phyloP scores from a whole-genome alignment of 352 stramenopile genomes.

The Pythium grandisporangium region DNA sequence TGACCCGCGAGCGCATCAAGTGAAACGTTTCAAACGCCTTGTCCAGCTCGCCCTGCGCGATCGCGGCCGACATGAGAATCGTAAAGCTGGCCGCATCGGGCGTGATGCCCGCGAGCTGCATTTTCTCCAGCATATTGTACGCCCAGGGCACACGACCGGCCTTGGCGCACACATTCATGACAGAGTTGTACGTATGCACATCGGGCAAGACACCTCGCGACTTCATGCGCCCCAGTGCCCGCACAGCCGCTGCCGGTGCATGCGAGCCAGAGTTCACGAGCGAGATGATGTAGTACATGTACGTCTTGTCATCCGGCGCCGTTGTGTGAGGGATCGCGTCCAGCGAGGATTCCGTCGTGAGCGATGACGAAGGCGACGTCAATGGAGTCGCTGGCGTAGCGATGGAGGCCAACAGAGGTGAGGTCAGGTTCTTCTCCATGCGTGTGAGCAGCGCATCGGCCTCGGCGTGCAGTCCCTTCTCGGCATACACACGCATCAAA shows the following conservation, averaged over 20 bases:
- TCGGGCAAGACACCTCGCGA: slow-evolving; percentile 48
- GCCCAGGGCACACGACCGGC: slow-evolving; percentile 48
- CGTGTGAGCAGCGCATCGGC: slow-evolving; percentile 61
- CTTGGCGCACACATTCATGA: slow-evolving; percentile 79
- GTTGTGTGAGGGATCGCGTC: slow-evolving; percentile 40
- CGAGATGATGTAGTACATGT: slow-evolving; percentile 72
- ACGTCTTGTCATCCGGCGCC: slow-evolving; percentile 44
- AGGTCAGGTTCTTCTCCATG: slow-evolving; percentile 59
- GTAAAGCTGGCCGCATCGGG: slow-evolving; percentile 66
- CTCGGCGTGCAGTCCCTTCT: slow-evolving; percentile 45
- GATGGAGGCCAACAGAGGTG: not conserved
- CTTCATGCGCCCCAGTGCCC: slow-evolving; percentile 76
- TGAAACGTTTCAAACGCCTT: slow-evolving; percentile 82
- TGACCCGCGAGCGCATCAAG: slow-evolving; percentile 67
- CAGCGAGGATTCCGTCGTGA: slow-evolving; percentile 19
- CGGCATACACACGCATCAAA: slow-evolving; percentile 55
- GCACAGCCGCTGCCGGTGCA: slow-evolving; percentile 37
- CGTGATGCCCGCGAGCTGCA: slow-evolving; percentile 64
- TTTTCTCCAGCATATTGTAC: slow-evolving; percentile 84
- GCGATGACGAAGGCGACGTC: not conserved
- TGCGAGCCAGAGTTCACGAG: slow-evolving; percentile 33
- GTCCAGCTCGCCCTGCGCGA: slow-evolving; percentile 61
- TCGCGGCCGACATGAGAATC: slow-evolving; percentile 71
- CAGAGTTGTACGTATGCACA: slow-evolving; percentile 61
- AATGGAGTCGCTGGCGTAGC: not conserved